Percentiles rank a stretch among this genome's conserved stretches.
Evolutionary conservation across 805 yeast genomes (phyloP).

Genomic region (Myxozyma geophila): DNA sequence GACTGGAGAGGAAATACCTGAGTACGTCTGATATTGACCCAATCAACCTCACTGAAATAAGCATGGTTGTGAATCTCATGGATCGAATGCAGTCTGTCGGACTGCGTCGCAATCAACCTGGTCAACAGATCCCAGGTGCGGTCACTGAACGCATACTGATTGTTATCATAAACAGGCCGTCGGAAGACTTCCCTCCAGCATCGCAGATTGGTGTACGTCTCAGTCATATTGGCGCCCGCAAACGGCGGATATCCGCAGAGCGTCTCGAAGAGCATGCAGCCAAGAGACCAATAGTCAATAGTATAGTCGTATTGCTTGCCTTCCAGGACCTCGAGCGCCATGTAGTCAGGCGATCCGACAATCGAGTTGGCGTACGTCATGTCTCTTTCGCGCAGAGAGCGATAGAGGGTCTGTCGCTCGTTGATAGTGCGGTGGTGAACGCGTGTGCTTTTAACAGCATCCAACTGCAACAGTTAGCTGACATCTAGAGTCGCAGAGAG

Average conservation of each 20-base stretch:
- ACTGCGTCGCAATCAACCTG: conserved; percentile 73
- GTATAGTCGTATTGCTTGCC: conserved; percentile 94
- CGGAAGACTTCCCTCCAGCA: conserved; percentile 88
- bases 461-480: conserved; percentile 49
- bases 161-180: conserved; percentile 82
- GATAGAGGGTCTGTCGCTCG: conserved; percentile 86
- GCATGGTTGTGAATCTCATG: conserved; percentile 78
- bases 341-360: conserved; percentile 98
- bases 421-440: conserved; percentile 68
- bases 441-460: conserved; percentile 69
- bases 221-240: conserved; percentile 90
- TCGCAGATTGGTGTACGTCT: conserved; percentile 89
- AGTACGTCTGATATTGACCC: conserved; percentile 65
- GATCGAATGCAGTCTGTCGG: conserved; percentile 73
- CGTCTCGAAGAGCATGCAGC: conserved; percentile 95
- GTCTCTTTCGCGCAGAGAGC: conserved; percentile 70
- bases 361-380: conserved; percentile 90
- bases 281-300: conserved; percentile 98
- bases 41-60: conserved; percentile 84
- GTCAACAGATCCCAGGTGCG: conserved; percentile 90
- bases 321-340: conserved; percentile 96
- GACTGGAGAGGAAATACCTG: conserved; percentile 20
- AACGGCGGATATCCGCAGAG: conserved; percentile 97
- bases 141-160: conserved; percentile 89
- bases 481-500: no score